Evolutionary conservation across 2,329 filamentous ascomycete species (phyloP), one percentile per base, ranked within the genome.

Genomic region (Fusarium transvaalense): DNA sequence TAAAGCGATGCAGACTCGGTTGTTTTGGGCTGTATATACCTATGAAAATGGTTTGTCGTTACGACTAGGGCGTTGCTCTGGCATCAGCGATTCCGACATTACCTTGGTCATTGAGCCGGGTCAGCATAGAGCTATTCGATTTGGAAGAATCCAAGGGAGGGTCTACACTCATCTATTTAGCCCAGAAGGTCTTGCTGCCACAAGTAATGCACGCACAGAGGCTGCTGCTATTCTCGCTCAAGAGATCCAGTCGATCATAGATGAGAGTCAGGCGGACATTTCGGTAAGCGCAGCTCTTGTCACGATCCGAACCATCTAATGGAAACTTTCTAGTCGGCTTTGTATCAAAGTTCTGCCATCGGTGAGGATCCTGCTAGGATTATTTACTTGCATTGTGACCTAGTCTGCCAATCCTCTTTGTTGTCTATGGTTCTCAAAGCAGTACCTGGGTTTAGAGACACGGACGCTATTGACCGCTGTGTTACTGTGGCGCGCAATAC

Each of bases 11-110:
- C 38, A 47, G 17, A 25, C 45, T 19, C 50, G 31, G 2, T 58
- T 81, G 1, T 81, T 81, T 62, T 80, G 78, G 78, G 66, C 74
- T 2, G 73, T 81, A 8, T 78, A 77, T 38, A 71, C 63, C 12
- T 64, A 80, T 7, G 80, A 81, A 21, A 80, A 77, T 32, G 74
- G 77, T 0, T 66, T 81, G 4, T 78, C 79, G 4, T 64, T 81
- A 15, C 73, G 79, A 13, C 67, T 80, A 12, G 76, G 78, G 10
- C 73, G 78, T 1, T 70, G 73, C 10, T 78, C 80, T 3, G 75
- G 66, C 17, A 73, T 81, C 34, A 70, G 71, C 7, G 79, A 81
- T 46, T 39, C 52, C 21, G 77, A 80, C 17, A 74, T 80, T 10
- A 71, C 70, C 14, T 60, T 74, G 41, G 47, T 62, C 3, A 50